These are phyloP conservation scores for Globisporangium nodosum DNA, from an alignment of 352 stramenopile species.

Conservation along the genomic window DNA sequence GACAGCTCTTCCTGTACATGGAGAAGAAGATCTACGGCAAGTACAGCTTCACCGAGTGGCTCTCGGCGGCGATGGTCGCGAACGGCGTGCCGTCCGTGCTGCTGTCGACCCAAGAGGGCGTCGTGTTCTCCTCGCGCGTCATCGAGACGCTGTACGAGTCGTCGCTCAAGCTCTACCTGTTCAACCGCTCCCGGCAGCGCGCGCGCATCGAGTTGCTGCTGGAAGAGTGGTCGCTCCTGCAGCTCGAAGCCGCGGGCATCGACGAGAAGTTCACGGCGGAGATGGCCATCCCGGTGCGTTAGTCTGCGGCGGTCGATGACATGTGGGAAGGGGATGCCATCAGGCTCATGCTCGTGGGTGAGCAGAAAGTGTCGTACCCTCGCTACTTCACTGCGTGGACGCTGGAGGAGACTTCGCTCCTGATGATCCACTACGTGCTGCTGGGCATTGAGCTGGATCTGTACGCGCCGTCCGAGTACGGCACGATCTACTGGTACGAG, in stretches of 20 bases:
- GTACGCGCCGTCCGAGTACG: conserved; percentile 64
- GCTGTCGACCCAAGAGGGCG: conserved; percentile 79
- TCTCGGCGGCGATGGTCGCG: conserved; percentile 74
- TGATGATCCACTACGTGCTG: conserved; percentile 80
- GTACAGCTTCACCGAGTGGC: conserved; percentile 83
- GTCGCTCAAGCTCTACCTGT: conserved; percentile 69
- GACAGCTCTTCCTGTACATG: conserved; percentile 75
- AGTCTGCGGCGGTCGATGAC: not conserved
- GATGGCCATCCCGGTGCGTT: conserved; percentile 74
- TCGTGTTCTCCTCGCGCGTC: conserved; percentile 63
- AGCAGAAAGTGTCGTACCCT: conserved; percentile 63
- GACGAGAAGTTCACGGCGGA: conserved; percentile 80
- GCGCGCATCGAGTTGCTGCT: conserved; percentile 76
- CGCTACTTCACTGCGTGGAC: conserved; percentile 84
- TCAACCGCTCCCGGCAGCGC: conserved; percentile 78
- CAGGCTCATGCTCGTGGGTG: not conserved
- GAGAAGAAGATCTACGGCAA: conserved; percentile 83
- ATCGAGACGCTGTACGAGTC: conserved; percentile 85
- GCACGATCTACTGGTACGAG: conserved; percentile 74
- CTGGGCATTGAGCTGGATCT: conserved; percentile 76
- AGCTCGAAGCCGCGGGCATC: conserved; percentile 60
- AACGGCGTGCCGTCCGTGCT: conserved; percentile 78
- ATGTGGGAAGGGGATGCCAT: not conserved
- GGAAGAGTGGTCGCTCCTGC: conserved; percentile 73
- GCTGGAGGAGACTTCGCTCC: conserved; percentile 55